phyloP scores from a whole-genome alignment of 208 protist species.

The Trypanosomatidae sp. region DNA sequence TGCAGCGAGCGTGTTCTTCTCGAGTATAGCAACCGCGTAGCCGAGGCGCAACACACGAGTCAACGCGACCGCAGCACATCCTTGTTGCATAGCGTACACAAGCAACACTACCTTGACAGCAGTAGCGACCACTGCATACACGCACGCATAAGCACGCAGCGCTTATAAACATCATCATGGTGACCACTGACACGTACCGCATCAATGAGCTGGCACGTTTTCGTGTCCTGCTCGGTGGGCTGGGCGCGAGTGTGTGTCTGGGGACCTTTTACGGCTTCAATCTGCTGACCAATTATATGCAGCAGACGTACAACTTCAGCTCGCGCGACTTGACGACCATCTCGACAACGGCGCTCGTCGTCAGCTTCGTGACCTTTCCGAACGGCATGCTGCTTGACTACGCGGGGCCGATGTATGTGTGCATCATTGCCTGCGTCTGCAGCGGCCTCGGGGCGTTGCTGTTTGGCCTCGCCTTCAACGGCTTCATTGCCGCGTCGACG shows the following conservation, averaged over 20 bases:
- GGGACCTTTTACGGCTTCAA: slow-evolving; percentile 44
- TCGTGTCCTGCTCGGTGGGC: slow-evolving; percentile 20
- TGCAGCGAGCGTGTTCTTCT: too few relatives aligned
- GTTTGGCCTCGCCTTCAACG: slow-evolving; percentile 39
- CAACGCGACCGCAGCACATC: too few relatives aligned
- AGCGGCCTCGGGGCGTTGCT: slow-evolving; percentile 23
- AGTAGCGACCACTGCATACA: too few relatives aligned
- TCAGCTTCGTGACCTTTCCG: slow-evolving; percentile 29
- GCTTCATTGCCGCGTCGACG: slow-evolving; percentile 13
- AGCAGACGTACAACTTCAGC: slow-evolving; percentile 15
- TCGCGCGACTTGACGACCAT: slow-evolving; percentile 32
- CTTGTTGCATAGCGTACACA: too few relatives aligned
- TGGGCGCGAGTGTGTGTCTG: slow-evolving; percentile 15
- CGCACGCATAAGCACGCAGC: too few relatives aligned
- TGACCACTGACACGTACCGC: slow-evolving; percentile 7
- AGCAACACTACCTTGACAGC: too few relatives aligned
- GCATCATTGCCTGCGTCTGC: slow-evolving; percentile 6
- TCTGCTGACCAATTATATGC: slow-evolving; percentile 29
- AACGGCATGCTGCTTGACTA: slow-evolving; percentile 44
- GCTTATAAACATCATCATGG: too few relatives aligned
- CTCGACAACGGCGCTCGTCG: slow-evolving; percentile 25
- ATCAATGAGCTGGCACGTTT: slow-evolving; percentile 37
- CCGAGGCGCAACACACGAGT: too few relatives aligned
- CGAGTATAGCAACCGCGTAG: too few relatives aligned
- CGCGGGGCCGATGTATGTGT: slow-evolving; percentile 25